Percentiles rank a stretch among this genome's conserved stretches.
Evolutionary conservation across 805 yeast genomes (phyloP).

Genomic region (Wickerhamiella musiphila): DNA sequence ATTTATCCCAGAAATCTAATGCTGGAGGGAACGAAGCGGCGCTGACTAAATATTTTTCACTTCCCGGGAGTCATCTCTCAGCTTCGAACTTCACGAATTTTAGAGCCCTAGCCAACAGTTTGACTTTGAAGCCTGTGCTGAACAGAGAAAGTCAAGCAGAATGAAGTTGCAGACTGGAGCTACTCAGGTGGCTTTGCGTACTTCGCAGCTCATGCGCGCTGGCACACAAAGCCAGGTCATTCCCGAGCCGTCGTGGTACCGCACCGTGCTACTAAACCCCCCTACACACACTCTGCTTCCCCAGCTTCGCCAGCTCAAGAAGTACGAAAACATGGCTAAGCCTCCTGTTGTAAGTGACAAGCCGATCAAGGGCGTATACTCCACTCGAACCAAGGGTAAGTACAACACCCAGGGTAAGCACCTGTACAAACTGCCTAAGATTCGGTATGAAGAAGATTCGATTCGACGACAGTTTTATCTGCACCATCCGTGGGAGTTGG

Average conservation of each 20-base stretch:
- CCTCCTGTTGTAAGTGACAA: no score
- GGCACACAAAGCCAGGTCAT: constrained; percentile 35
- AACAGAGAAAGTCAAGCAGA: no score
- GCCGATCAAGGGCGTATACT: constrained; percentile 20
- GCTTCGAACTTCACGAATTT: constrained; percentile 10
- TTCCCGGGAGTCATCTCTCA: neutral
- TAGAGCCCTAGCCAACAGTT: no score
- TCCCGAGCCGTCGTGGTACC: constrained; percentile 76
- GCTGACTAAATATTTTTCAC: neutral
- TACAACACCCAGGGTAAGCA: constrained; percentile 20
- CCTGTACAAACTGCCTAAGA: constrained; percentile 34
- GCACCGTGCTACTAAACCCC: constrained; percentile 67
- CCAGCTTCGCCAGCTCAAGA: constrained; percentile 20
- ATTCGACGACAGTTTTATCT: constrained; percentile 66
- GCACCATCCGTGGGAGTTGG: constrained; percentile 97
- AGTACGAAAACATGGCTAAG: constrained; percentile 9
- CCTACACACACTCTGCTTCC: constrained; percentile 50
- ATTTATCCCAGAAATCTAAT: no score
- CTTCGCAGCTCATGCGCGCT: constrained; percentile 55
- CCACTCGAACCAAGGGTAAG: constrained; percentile 29
- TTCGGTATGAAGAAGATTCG: constrained; percentile 57
- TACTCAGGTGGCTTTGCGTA: constrained; percentile 57
- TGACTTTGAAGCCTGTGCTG: no score
- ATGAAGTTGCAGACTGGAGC: constrained; percentile 71
- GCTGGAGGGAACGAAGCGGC: no score